These are phyloP conservation scores for Leccinum subgranulosum DNA, from an alignment of 768 basidiomycete species.

Conservation along the genomic window DNA sequence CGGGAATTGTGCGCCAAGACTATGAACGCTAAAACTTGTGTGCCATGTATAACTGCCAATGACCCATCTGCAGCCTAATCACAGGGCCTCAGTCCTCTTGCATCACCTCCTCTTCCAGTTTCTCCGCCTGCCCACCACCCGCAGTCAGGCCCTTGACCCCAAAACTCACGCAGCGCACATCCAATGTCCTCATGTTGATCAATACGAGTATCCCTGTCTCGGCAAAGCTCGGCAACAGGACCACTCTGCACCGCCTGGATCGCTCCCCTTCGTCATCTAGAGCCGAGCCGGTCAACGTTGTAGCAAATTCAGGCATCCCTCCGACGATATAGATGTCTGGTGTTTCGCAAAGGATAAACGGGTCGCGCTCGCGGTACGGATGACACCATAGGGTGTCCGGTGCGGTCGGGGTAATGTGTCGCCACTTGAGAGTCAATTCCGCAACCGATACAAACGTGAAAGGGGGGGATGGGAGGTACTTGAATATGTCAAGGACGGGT, in stretches of 20 bases:
- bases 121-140: slow-evolving; percentile 12
- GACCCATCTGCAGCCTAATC: not conserved
- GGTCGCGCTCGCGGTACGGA: slow-evolving; percentile 83
- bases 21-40: not conserved
- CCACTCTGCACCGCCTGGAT: slow-evolving; percentile 56
- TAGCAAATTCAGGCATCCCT: slow-evolving; percentile 81
- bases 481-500: slow-evolving; percentile 91
- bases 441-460: slow-evolving; percentile 73
- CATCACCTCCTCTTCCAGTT: slow-evolving; percentile 18
- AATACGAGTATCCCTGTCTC: slow-evolving; percentile 76
- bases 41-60: not conserved
- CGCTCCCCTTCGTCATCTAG: slow-evolving; percentile 24
- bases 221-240: slow-evolving; percentile 79
- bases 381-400: slow-evolving; percentile 99
- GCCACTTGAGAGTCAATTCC: slow-evolving; percentile 81
- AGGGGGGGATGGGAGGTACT: slow-evolving; percentile 75
- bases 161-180: slow-evolving; percentile 61
- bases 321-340: slow-evolving; percentile 94
- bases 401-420: slow-evolving; percentile 97
- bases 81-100: slow-evolving; percentile 22
- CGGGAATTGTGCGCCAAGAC: not conserved
- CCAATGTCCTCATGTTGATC: slow-evolving; percentile 75
- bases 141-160: slow-evolving; percentile 38
- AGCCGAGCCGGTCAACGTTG: slow-evolving; percentile 54
- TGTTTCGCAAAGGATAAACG: slow-evolving; percentile 82